Evolutionary conservation across 1,139 yeast species (phyloP), one percentile per base, ranked within the genome.

Genomic region (Blastobotrys proliferans): DNA sequence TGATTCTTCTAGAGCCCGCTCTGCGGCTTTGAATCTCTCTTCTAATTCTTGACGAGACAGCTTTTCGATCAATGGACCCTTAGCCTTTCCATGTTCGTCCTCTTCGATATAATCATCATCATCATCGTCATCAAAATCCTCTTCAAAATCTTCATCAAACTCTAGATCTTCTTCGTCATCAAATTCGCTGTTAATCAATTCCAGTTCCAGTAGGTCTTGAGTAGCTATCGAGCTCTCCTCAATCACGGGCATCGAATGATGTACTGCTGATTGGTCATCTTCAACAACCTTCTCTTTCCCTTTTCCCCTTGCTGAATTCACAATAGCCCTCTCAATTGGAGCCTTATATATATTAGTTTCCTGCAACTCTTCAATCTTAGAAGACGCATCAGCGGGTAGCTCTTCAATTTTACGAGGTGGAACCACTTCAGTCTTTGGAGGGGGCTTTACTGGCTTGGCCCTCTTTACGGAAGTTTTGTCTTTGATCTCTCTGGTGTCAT

Each of bases 131-230:
- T 68, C 74, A 20, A 32, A 68, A 19, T 72, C 71, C 16, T 64
- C 70, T 6, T 64, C 67, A 18, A 63, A 58, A 48, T 68, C 74
- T 28, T 40, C 69, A 14, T 72, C 72, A 8, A 64, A 69, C 29
- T 56, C 57, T n/a, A 57, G 57, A 18, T 61, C 66, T 14, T 61
- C 67, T 4, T 63, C 67, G 19, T 64, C 60, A 30, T 68, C 74
- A 26, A 79, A 54, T 16, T 77, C 77, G 50, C 73, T 77, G 0
- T 85, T 83, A 3, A 81, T 55, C 9, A 73, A 45, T 42, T 74
- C 77, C 2, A 82, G 63, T 32, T 71, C 70, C 9, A 73, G 61
- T 42, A 82, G 68, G 47, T 81, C 83, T 6, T 75, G 72, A 0
- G 74, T 69, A 45, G 66, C 70, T 8, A 79, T 67, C 21, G 38